Base-by-base conservation (phyloP, 1,139 yeast genomes). In the Suhomyces coccinellae region DNA sequence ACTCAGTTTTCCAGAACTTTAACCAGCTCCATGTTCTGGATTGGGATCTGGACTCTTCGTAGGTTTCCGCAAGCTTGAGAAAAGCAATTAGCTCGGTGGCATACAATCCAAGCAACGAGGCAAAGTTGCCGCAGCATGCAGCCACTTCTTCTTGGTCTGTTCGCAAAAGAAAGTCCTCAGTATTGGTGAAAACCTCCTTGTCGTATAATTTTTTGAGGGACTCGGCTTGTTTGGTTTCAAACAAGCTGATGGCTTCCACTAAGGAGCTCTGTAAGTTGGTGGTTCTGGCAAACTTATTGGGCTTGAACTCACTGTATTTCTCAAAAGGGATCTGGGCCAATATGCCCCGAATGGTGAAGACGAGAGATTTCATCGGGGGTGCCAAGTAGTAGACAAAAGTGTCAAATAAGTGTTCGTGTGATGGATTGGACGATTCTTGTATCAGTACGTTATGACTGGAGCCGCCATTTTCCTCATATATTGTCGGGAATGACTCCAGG, bases 71-170 rank as follows among this genome's bases (percentile, higher is more conserved):
- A 10, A 75, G 56, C 20, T 66, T 64, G 36, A 87, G 63, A 50
- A 82, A 80, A 4, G 63, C 69, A 29, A 66, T 62, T 44, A 87
- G 63, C 50, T 83, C 90, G 41, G 71, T 71, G 1, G 88, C 83
- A 56, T 81, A 82, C 46, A 84, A 81, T 3, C 80, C 78, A 34
- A 88, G 59, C 30, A 86, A 73, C 31, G 83, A 79, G 0, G 90
- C 76, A 58, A 87, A 87, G 57, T 87, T 86, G 2, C 93, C 95
- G 67, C 95, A 87, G 45, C 88, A 80, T 0, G 96, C 96, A 1
- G 93, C 87, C 5, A 86, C 85, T 52, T 85, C 93, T 61, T 87
- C 95, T 52, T 84, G 85, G 48, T 83, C 85, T 0, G 87, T 79
- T 48, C 77, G 74, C 40, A 73, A 71, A n/a, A 68, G 63, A 39